Percentiles rank a stretch among this genome's conserved stretches.
Conservation (phyloP, 2,329 filamentous ascomycete species). For the Diaporthe longicolla region DNA sequence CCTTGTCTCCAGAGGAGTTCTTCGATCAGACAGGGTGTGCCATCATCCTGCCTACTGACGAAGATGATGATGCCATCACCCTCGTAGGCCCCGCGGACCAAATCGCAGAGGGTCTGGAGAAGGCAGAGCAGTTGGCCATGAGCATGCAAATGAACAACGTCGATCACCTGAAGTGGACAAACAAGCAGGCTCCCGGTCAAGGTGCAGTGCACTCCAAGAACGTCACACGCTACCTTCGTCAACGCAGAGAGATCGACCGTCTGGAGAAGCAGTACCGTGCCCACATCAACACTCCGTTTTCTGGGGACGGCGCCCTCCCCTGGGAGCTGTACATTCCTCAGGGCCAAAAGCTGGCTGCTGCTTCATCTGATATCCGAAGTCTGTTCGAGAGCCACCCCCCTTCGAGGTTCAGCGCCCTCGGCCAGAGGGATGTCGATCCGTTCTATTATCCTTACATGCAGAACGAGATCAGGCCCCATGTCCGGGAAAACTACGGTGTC, state of each 20-base stretch:
- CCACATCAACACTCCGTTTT: conserved; percentile 86
- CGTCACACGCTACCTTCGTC: conserved; percentile 87
- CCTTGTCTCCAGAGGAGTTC: conserved; percentile 86
- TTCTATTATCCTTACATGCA: conserved; percentile 84
- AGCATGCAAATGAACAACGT: conserved; percentile 88
- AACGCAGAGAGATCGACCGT: conserved; percentile 84
- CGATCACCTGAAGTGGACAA: conserved; percentile 70
- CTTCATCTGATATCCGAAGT: conserved; percentile 80
- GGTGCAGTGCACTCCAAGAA: conserved; percentile 85
- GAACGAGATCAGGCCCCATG: conserved; percentile 72
- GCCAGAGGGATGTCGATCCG: conserved; percentile 71
- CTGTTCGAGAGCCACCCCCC: conserved; percentile 83
- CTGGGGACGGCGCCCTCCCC: conserved; percentile 77
- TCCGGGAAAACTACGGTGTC: conserved; percentile 80
- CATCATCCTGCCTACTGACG: conserved; percentile 82
- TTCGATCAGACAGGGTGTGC: conserved; percentile 91
- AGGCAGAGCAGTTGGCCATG: conserved; percentile 89
- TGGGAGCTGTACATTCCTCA: conserved; percentile 94
- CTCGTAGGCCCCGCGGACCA: conserved; percentile 84
- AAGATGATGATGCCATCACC: conserved; percentile 86
- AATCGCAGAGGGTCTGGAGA: conserved; percentile 82
- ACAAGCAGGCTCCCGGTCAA: conserved; percentile 76
- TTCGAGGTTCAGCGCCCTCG: conserved; percentile 74
- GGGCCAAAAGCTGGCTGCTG: conserved; percentile 84
- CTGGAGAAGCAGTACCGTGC: conserved; percentile 85